Evolutionary conservation across 768 basidiomycete species (phyloP), one percentile per base, ranked within the genome.

Genomic region (Panaeolus papilionaceus): DNA sequence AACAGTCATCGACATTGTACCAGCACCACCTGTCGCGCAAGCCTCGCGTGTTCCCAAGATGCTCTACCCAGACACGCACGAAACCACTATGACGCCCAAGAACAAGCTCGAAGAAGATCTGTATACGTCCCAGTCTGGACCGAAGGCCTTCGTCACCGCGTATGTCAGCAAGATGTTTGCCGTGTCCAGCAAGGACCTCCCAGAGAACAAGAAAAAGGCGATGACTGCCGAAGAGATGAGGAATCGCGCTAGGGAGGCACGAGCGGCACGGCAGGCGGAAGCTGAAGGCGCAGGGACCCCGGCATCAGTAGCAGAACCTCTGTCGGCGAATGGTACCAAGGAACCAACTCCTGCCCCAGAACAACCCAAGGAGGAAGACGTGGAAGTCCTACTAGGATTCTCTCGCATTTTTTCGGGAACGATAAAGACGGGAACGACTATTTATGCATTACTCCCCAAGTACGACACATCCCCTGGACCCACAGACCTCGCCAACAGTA

Each of bases 151-250:
- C 66, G 83, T 95, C 12, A 87, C 90, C 16, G 97, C 91, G 6
- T 98, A 96, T 77, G 92, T 98, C 61, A 97, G 94, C 85, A 99
- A 99, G 78, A 99, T 99, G 97, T 98, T 99, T 74, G 95, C 96
- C 1, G 91, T 98, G 0, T 80, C 89, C n/a, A 80, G 78, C 23
- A 87, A 87, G 65, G 92, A 96, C 61, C 81, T 99, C 26, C 97
- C 97, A 0, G 93, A 96, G 75, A 90, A 92, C 77, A 94, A 93
- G 79, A 88, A 88, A 74, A 90, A 84, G 71, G 82, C 86, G 18
- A 72, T 94, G 61, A 94, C 92, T 0, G 92, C 93, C 0, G 95
- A 96, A 40, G 93, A 97, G 73, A 89, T 96, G 88, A 85, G 93
- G 20, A 79, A 81, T 10, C 83, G 85, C 67, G 92, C 90, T 0